Percentiles rank a stretch among this genome's conserved stretches.
These are phyloP conservation scores for Lepidium sativum DNA, from an alignment of 345 rosid genomes.

Conservation along the genomic window DNA sequence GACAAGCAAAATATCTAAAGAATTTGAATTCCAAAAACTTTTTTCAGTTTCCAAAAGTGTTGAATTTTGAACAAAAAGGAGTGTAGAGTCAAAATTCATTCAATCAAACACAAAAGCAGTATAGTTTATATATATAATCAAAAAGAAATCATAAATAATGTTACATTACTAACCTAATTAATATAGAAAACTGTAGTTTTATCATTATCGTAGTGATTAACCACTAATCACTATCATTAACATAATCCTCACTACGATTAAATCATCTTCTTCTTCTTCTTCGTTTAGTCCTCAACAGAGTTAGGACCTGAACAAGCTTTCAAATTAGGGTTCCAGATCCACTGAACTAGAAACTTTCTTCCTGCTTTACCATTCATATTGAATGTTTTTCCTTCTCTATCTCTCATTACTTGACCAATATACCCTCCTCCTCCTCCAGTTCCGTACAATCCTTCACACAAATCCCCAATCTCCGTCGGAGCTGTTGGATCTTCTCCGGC, in stretches of 20 bases:
- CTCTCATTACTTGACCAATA: conserved; percentile 76
- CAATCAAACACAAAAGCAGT: background rate
- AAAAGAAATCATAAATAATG: background rate
- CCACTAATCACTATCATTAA: conserved; percentile 13
- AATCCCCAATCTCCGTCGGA: conserved; percentile 82
- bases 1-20: conserved; percentile 12
- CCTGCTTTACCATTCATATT: conserved; percentile 72
- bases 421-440: conserved; percentile 95
- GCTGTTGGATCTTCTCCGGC: conserved; percentile 98
- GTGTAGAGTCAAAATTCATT: background rate
- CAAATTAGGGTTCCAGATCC: conserved; percentile 80
- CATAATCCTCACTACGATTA: background rate
- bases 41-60: background rate
- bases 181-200: background rate
- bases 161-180: conserved; percentile 17
- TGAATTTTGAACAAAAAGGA: background rate
- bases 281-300: conserved; percentile 40
- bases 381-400: conserved; percentile 47
- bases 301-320: conserved; percentile 86
- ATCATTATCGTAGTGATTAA: background rate
- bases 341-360: conserved; percentile 72
- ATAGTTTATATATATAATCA: background rate
- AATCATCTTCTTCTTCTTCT: background rate
- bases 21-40: conserved; percentile 14
- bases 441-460: conserved; percentile 88